These are phyloP conservation scores for Hypoxylon sp. DNA, from an alignment of 2,329 filamentous ascomycete species.

Conservation along the genomic window DNA sequence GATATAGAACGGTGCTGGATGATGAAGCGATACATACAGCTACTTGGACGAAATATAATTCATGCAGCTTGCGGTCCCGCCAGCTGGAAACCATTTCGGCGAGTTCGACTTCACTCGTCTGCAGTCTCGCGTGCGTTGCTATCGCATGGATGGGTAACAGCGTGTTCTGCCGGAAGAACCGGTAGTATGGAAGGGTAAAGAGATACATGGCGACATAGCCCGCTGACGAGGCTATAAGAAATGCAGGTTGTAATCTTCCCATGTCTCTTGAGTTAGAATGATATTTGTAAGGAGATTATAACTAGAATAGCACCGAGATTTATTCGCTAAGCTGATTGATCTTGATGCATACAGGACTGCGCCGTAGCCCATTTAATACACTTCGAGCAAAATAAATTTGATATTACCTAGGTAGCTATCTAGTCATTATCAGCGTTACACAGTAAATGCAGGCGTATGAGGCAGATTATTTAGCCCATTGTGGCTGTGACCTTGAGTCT, in stretches of 20 bases:
- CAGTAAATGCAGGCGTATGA: too few relatives aligned
- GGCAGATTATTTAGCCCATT: too few relatives aligned
- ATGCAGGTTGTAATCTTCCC: not conserved
- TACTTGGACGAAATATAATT: slow-evolving; percentile 48
- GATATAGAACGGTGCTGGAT: too few relatives aligned
- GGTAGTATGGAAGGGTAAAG: slow-evolving; percentile 50
- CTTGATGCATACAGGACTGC: too few relatives aligned
- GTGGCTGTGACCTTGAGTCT: too few relatives aligned
- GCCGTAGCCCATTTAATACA: too few relatives aligned
- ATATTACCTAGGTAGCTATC: too few relatives aligned
- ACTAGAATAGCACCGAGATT: too few relatives aligned
- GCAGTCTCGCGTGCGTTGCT: slow-evolving; percentile 31
- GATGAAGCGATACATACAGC: slow-evolving; percentile 38
- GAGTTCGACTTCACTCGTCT: slow-evolving; percentile 34
- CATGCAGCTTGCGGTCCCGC: slow-evolving; percentile 46
- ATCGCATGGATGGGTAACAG: slow-evolving; percentile 47
- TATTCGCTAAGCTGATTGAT: too few relatives aligned
- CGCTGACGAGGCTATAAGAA: slow-evolving; percentile 1
- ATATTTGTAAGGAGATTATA: too few relatives aligned
- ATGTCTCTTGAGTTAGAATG: not conserved
- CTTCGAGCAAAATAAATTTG: too few relatives aligned
- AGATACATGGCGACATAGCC: slow-evolving; percentile 26
- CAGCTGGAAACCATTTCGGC: slow-evolving; percentile 42
- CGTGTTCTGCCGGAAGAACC: slow-evolving; percentile 50
- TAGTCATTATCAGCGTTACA: too few relatives aligned